These are phyloP conservation scores for Neofusicoccum sp. DNA, from an alignment of 2,329 filamentous ascomycete genomes.

Conservation along the genomic window DNA sequence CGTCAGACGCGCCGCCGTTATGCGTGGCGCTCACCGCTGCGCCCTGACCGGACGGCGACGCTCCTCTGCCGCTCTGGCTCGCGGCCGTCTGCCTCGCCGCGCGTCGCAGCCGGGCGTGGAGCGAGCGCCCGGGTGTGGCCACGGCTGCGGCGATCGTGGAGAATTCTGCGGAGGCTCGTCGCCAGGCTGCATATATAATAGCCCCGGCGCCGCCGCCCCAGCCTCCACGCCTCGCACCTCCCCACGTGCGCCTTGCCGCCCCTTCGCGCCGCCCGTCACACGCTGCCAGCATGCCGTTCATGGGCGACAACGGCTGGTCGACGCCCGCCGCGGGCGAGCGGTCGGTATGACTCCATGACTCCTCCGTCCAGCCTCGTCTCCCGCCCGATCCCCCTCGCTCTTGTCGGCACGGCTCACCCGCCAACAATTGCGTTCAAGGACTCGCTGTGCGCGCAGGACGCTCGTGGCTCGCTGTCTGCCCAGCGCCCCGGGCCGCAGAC, in stretches of 20 bases:
- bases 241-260: not conserved
- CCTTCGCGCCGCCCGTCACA: not conserved
- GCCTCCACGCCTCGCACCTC: not conserved
- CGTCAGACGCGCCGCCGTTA: too few relatives aligned
- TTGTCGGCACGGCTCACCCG: constrained; percentile 15
- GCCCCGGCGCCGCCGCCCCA: not conserved
- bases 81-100: too few relatives aligned
- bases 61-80: too few relatives aligned
- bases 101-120: too few relatives aligned
- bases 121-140: not conserved
- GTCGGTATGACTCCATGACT: constrained; percentile 16
- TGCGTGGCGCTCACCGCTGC: too few relatives aligned
- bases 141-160: constrained; percentile 10
- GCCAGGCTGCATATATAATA: not conserved
- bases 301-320: constrained; percentile 4
- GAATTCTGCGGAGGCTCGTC: constrained; percentile 12
- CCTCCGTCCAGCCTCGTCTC: not conserved
- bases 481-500: not conserved
- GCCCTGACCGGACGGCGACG: too few relatives aligned
- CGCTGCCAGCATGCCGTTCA: constrained; percentile 2
- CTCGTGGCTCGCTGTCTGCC: not conserved
- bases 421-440: constrained; percentile 15
- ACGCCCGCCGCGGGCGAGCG: not conserved
- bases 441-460: not conserved
- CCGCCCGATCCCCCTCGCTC: not conserved